Percentiles rank a stretch among this genome's conserved stretches.
Evolutionary conservation across 768 basidiomycete species (phyloP).

Genomic region (Inosperma sp.): DNA sequence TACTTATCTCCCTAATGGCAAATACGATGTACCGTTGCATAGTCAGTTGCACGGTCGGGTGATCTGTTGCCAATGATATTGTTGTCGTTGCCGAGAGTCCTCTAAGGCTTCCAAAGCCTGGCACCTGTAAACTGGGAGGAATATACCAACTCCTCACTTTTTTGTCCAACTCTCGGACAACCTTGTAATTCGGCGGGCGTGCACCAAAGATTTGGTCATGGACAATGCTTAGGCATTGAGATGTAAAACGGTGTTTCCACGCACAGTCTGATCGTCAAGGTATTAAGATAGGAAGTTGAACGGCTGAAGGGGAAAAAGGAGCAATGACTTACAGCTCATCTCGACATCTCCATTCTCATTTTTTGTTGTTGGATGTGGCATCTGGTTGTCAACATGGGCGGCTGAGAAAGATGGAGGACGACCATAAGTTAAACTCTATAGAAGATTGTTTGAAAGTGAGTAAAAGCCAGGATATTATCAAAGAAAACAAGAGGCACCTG

Average conservation of each 20-base stretch:
- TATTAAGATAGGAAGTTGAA: slow-evolving; percentile 7
- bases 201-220: slow-evolving; percentile 69
- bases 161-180: slow-evolving; percentile 60
- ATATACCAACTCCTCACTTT: slow-evolving; percentile 61
- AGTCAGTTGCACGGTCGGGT: slow-evolving; percentile 51
- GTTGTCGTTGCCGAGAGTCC: slow-evolving; percentile 31
- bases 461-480: not conserved
- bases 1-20: slow-evolving; percentile 66
- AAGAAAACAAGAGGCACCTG: slow-evolving; percentile 41
- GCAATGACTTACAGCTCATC: slow-evolving; percentile 51
- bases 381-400: slow-evolving; percentile 51
- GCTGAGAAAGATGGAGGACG: slow-evolving; percentile 62
- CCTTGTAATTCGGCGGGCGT: slow-evolving; percentile 54
- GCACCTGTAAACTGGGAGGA: slow-evolving; percentile 59
- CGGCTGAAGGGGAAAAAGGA: not conserved
- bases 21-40: slow-evolving; percentile 66
- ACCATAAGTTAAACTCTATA: slow-evolving; percentile 65
- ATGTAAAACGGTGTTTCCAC: slow-evolving; percentile 67
- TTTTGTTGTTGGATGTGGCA: slow-evolving; percentile 44
- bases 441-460: not conserved
- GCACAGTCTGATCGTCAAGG: slow-evolving; percentile 42
- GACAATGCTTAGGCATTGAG: slow-evolving; percentile 57
- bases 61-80: slow-evolving; percentile 39
- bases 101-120: slow-evolving; percentile 49
- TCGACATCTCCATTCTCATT: slow-evolving; percentile 49